Conservation (phyloP, 106 monocot species). For the Acorus gramineus region DNA sequence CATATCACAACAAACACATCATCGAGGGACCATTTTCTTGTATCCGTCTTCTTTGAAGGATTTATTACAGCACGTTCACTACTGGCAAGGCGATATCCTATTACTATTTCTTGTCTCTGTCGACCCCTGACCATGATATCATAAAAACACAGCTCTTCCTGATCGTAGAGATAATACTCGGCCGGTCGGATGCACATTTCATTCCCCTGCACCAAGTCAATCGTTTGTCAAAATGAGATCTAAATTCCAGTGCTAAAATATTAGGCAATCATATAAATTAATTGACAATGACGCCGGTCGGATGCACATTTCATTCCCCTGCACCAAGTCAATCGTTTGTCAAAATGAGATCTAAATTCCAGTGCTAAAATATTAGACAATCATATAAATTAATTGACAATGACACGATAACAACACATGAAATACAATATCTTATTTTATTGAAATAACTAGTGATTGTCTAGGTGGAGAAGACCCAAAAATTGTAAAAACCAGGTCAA, state of each 20-base stretch:
- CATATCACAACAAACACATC: constrained; percentile 86
- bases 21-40: constrained; percentile 70
- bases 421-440: no score
- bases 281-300: no score
- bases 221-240: no score
- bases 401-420: no score
- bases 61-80: constrained; percentile 74
- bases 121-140: constrained; percentile 84
- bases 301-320: no score
- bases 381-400: no score
- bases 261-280: no score
- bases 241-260: no score
- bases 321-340: neutral
- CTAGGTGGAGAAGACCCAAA: no score
- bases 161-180: constrained; percentile 78
- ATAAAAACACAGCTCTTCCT: constrained; percentile 76
- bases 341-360: neutral
- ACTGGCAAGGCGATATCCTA: constrained; percentile 68
- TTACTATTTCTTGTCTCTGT: constrained; percentile 66
- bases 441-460: no score
- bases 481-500: no score
- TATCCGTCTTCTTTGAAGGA: constrained; percentile 44
- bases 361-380: neutral
- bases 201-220: constrained; percentile 47
- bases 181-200: constrained; percentile 79